Percentiles rank a stretch among this genome's conserved stretches.
Evolutionary conservation across 176 grass and related monocot species (phyloP).

Genomic region (Juncus inflexus): DNA sequence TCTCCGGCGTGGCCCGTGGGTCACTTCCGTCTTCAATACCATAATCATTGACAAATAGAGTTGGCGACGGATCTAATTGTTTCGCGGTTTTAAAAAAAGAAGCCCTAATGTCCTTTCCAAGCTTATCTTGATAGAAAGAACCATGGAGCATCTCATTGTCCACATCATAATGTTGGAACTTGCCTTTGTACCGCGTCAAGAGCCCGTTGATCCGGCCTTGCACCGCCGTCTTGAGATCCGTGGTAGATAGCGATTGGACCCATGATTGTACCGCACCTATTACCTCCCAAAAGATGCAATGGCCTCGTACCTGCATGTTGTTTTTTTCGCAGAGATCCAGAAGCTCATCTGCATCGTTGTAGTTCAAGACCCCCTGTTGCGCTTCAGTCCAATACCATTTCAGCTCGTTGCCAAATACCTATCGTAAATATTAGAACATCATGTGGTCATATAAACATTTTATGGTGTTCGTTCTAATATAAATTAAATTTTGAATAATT

Average conservation of each 20-base stretch:
- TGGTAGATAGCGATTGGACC: constrained; percentile 43
- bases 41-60: constrained; percentile 96
- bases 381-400: constrained; percentile 98
- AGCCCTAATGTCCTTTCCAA: constrained; percentile 50
- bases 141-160: constrained; percentile 98
- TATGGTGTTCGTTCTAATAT: too few species aligned
- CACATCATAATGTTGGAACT: constrained; percentile 79
- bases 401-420: constrained; percentile 74
- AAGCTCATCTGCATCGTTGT: constrained; percentile 77
- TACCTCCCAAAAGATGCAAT: constrained; percentile 98
- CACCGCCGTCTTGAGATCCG: constrained; percentile 54
- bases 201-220: constrained; percentile 42
- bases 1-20: constrained; percentile 39
- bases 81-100: constrained; percentile 56
- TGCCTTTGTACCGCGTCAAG: constrained; percentile 70
- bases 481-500: too few species aligned
- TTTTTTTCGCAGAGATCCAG: constrained; percentile 70
- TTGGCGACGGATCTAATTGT: constrained; percentile 54
- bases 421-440: too few species aligned
- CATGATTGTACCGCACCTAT: constrained; percentile 55
- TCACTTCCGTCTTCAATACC: constrained; percentile 68
- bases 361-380: constrained; percentile 54
- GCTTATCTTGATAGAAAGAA: constrained; percentile 78
- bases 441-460: too few species aligned
- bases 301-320: constrained; percentile 50